Evolutionary conservation across 257 asterid genomes (phyloP).

Genomic region (Datura wrightii): DNA sequence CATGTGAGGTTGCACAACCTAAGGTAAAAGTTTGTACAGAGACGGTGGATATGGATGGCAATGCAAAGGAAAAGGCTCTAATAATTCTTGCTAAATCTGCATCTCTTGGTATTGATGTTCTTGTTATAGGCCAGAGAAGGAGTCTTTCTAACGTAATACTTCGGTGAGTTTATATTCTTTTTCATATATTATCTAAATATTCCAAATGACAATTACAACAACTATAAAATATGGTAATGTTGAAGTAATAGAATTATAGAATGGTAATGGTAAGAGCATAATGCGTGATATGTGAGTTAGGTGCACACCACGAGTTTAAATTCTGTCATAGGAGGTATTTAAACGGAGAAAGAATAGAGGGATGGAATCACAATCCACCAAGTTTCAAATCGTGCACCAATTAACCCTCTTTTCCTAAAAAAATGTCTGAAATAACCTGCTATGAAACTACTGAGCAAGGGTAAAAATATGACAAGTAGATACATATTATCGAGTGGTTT

Average conservation of each 20-base stretch:
- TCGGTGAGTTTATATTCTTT: slow-evolving; percentile 47
- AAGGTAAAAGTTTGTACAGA: slow-evolving; percentile 52
- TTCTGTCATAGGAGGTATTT: not conserved
- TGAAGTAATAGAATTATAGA: not conserved
- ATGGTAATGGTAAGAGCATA: not conserved
- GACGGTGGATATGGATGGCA: slow-evolving; percentile 59
- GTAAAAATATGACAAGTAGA: not conserved
- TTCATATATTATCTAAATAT: not conserved
- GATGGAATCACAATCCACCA: not conserved
- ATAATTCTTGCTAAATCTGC: slow-evolving; percentile 54
- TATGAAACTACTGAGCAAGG: not conserved
- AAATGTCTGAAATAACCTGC: too few relatives aligned
- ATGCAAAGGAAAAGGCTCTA: slow-evolving; percentile 69
- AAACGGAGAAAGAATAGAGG: not conserved
- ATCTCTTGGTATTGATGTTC: slow-evolving; percentile 53
- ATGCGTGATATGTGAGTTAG: not conserved
- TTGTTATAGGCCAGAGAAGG: slow-evolving; percentile 67
- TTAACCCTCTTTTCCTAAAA: not conserved
- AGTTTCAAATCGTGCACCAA: not conserved
- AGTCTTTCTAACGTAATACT: slow-evolving; percentile 64
- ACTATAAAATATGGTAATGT: not conserved
- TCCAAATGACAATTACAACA: not conserved
- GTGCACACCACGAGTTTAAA: not conserved
- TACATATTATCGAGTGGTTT: not conserved
- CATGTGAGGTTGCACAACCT: slow-evolving; percentile 51